These are phyloP conservation scores for Metrosideros polymorpha DNA, from an alignment of 441 rosid species.

Conservation along the genomic window DNA sequence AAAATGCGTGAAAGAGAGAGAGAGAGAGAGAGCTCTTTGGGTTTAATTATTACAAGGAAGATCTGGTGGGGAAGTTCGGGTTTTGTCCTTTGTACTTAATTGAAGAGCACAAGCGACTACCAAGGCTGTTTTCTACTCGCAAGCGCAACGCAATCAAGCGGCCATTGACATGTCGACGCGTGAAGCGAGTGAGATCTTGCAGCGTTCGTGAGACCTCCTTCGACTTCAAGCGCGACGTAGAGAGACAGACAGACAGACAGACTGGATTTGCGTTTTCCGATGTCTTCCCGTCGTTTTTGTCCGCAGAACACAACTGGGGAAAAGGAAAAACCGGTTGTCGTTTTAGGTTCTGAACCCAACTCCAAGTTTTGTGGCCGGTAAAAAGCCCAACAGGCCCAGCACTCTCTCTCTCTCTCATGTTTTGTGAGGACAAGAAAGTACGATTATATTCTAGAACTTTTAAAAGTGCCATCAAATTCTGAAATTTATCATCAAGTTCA, in stretches of 20 bases:
- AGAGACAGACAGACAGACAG: not conserved
- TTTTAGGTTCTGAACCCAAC: not conserved
- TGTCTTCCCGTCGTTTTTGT: not conserved
- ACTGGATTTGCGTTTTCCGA: not conserved
- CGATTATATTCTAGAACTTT: too few relatives aligned
- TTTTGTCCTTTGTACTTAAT: rapidly evolving
- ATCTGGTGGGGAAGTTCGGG: not conserved
- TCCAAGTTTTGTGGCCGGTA: not conserved
- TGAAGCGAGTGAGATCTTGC: not conserved
- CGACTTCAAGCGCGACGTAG: not conserved
- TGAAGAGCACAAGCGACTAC: not conserved
- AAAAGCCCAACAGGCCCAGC: not conserved
- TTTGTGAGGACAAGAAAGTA: too few relatives aligned
- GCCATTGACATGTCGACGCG: not conserved
- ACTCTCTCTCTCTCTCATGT: not conserved
- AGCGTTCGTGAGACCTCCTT: too few relatives aligned
- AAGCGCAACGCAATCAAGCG: too few relatives aligned
- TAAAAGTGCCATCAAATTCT: too few relatives aligned
- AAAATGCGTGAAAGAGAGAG: not conserved
- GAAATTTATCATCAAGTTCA: too few relatives aligned
- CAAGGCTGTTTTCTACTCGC: not conserved
- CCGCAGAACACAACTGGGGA: not conserved
- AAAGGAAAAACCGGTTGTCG: not conserved
- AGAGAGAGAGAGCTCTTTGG: not conserved
- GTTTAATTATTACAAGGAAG: not conserved